These are phyloP conservation scores for Hypoxylon sp. DNA, from an alignment of 2,329 filamentous ascomycete genomes.

Conservation along the genomic window DNA sequence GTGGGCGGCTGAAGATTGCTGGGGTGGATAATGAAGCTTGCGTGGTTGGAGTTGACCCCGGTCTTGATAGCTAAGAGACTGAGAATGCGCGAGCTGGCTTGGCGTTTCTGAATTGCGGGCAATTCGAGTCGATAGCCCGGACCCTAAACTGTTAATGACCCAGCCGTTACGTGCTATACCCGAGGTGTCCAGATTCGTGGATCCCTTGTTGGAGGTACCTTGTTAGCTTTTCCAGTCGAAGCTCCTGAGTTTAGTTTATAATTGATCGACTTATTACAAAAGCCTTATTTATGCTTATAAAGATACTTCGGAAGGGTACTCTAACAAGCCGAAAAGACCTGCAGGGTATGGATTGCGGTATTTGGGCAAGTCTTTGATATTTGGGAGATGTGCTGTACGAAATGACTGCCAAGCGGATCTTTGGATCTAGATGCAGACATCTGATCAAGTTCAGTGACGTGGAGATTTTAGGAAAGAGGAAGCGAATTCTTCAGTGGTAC, in stretches of 20 bases:
- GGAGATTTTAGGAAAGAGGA: not conserved
- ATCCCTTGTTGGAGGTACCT: constrained; percentile 26
- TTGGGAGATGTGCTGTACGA: constrained; percentile 5
- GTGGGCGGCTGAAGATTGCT: constrained; percentile 42
- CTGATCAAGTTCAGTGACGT: not conserved
- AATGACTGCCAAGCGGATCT: not conserved
- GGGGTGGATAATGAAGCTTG: constrained; percentile 43
- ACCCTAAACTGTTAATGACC: constrained; percentile 40
- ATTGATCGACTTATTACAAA: constrained; percentile 24
- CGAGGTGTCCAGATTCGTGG: constrained; percentile 36
- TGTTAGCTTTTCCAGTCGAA: constrained; percentile 37
- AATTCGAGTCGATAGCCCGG: constrained; percentile 42
- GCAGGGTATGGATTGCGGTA: constrained; percentile 46
- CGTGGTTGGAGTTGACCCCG: constrained; percentile 40
- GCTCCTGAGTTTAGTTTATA: constrained; percentile 33
- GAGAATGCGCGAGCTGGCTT: constrained; percentile 43
- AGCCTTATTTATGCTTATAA: constrained; percentile 38
- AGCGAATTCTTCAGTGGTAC: constrained; percentile 7
- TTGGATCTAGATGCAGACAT: not conserved
- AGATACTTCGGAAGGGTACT: constrained; percentile 26
- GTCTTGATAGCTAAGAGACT: constrained; percentile 33
- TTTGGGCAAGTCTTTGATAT: constrained; percentile 14
- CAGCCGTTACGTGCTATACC: constrained; percentile 36
- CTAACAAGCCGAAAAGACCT: constrained; percentile 51
- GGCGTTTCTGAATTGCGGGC: constrained; percentile 47